These are phyloP conservation scores for Pleurozium schreberi DNA, from an alignment of 225 moss, liverwort and hornwort genomes.

Conservation along the genomic window DNA sequence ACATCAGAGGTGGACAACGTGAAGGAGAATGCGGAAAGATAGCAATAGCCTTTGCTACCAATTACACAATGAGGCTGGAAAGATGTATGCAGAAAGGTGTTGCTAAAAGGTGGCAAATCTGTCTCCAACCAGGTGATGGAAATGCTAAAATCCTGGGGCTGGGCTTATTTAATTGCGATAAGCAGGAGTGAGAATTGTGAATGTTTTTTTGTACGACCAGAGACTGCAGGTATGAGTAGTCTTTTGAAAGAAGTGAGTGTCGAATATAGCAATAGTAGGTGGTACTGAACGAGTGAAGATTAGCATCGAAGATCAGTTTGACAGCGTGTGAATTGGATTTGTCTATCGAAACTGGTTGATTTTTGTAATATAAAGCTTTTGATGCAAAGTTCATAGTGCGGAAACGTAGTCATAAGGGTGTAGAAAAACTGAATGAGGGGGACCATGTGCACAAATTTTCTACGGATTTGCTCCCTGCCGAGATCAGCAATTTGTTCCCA, in stretches of 20 bases:
- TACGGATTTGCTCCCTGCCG: background rate
- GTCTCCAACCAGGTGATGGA: constrained; percentile 7
- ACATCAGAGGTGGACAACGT: background rate
- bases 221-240: background rate
- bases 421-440: background rate
- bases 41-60: constrained; percentile 5
- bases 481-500: background rate
- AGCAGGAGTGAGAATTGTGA: background rate
- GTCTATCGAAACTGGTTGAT: background rate
- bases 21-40: constrained; percentile 8
- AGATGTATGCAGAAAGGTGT: background rate
- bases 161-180: constrained; percentile 6
- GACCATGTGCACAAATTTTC: background rate
- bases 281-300: background rate
- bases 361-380: background rate
- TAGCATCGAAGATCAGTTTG: background rate
- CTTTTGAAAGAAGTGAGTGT: background rate
- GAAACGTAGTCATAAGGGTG: background rate
- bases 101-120: constrained; percentile 6
- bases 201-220: background rate
- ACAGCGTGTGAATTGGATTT: background rate
- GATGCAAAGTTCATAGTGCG: background rate
- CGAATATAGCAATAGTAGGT: background rate
- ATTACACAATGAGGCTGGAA: background rate
- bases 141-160: background rate